Percentiles rank a stretch among this genome's conserved stretches.
Conservation (phyloP, 306 rosid genomes). For the Prunus padus region DNA sequence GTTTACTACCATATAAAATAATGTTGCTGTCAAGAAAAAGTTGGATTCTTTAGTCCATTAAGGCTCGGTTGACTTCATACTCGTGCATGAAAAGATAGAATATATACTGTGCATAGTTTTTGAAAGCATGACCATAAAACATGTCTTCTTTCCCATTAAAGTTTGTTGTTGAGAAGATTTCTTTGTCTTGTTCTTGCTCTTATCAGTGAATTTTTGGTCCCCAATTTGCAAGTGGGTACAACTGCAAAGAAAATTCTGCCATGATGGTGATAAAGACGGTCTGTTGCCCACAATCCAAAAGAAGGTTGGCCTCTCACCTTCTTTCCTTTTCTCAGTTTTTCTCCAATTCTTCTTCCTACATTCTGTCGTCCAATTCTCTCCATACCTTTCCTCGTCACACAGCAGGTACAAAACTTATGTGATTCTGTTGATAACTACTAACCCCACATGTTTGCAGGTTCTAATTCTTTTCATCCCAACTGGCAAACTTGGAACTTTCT, state of each 20-base stretch:
- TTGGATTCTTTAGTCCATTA: constrained; percentile 15
- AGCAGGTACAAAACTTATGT: constrained; percentile 34
- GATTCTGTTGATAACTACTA: constrained; percentile 28
- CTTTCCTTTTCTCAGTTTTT: constrained; percentile 38
- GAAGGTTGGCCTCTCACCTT: constrained; percentile 51
- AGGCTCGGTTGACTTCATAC: constrained; percentile 23
- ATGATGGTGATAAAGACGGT: constrained; percentile 51
- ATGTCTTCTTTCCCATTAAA: constrained; percentile 42
- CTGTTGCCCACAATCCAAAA: constrained; percentile 39
- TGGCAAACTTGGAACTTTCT: constrained; percentile 15
- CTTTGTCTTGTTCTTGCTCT: constrained; percentile 38
- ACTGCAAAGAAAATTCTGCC: constrained; percentile 42
- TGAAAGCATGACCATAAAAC: constrained; percentile 26
- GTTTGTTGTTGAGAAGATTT: constrained; percentile 36
- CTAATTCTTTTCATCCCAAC: constrained; percentile 21
- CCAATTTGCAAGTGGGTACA: constrained; percentile 62
- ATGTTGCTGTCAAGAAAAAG: constrained; percentile 19
- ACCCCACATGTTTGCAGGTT: constrained; percentile 25
- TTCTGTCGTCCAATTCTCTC: constrained; percentile 26
- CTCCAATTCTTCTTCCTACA: constrained; percentile 22
- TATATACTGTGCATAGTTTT: constrained; percentile 26
- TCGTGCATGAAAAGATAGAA: constrained; percentile 30
- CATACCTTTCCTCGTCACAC: constrained; percentile 23
- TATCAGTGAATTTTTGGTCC: constrained; percentile 61
- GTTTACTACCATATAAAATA: not conserved